A percentile compares a stretch with the other conserved stretches of the same genome.
Evolutionary conservation across 2,329 filamentous ascomycete species (phyloP).

Genomic region (Lecanoromycetidae sp.): DNA sequence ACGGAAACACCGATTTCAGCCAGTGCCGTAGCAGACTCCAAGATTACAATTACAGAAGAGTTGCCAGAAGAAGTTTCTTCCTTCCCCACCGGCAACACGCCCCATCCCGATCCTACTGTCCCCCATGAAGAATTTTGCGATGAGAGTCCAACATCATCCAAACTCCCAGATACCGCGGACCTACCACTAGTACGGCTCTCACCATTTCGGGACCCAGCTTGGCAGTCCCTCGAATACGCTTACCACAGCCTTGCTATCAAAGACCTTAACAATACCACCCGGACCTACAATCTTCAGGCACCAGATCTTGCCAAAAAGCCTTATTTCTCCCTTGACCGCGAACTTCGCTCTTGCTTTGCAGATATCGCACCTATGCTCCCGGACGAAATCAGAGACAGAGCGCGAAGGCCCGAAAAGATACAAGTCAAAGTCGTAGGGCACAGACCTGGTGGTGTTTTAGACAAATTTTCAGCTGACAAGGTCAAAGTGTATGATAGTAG

Average conservation of each 20-base stretch:
- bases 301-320: slow-evolving; percentile 86
- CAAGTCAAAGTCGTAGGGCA: slow-evolving; percentile 33
- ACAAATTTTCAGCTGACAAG: slow-evolving; percentile 44
- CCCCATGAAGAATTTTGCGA: too few relatives aligned
- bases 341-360: slow-evolving; percentile 68
- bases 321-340: slow-evolving; percentile 73
- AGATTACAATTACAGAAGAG: slow-evolving; percentile 23
- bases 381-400: slow-evolving; percentile 58
- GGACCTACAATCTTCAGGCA: slow-evolving; percentile 91
- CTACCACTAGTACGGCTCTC: slow-evolving; percentile 5
- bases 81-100: too few relatives aligned
- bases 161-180: background rate
- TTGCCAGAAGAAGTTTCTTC: too few relatives aligned
- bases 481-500: slow-evolving; percentile 62
- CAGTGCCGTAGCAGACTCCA: slow-evolving; percentile 2
- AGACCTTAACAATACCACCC: slow-evolving; percentile 65
- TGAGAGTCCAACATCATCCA: background rate
- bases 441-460: slow-evolving; percentile 45
- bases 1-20: slow-evolving; percentile 24
- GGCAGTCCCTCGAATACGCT: slow-evolving; percentile 58
- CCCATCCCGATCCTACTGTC: too few relatives aligned
- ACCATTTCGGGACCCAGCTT: slow-evolving; percentile 67
- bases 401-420: slow-evolving; percentile 36
- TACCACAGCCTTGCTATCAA: slow-evolving; percentile 68
- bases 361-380: slow-evolving; percentile 72